Evolutionary conservation across 768 basidiomycete species (phyloP).

Genomic region (Suillus fuscotomentosus): DNA sequence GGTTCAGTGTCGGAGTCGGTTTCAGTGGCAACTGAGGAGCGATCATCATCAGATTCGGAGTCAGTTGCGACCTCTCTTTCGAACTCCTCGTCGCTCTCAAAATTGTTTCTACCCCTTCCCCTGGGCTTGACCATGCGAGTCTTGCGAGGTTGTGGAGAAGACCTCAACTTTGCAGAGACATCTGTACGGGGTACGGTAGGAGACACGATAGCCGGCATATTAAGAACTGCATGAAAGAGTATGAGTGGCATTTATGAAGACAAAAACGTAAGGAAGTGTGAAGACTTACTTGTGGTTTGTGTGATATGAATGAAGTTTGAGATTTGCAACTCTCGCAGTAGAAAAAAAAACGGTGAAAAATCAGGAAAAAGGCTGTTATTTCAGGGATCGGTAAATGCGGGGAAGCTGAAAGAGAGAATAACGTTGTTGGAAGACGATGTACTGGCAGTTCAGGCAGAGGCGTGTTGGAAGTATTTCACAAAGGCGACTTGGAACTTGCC

Average conservation of each 20-base stretch:
- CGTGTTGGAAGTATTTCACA: constrained; percentile 27
- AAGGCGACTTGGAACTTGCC: constrained; percentile 26
- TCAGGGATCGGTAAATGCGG: constrained; percentile 11
- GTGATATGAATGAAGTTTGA: constrained; percentile 26
- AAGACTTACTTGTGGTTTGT: constrained; percentile 34
- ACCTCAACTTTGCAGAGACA: constrained; percentile 30
- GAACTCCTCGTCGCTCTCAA: constrained; percentile 78
- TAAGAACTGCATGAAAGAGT: constrained; percentile 17
- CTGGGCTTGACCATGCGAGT: constrained; percentile 54
- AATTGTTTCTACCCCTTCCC: constrained; percentile 54
- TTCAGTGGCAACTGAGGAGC: constrained; percentile 55
- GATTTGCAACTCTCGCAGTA: constrained; percentile 24
- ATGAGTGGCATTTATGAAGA: constrained; percentile 9
- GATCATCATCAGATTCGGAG: constrained; percentile 62
- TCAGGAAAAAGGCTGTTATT: constrained; percentile 11
- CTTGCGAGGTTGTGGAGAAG: constrained; percentile 32
- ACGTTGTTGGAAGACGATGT: constrained; percentile 7
- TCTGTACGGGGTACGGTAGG: constrained; percentile 33
- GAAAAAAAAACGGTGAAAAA: constrained; percentile 23
- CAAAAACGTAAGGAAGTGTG: constrained; percentile 20
- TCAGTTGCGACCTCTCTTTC: constrained; percentile 70
- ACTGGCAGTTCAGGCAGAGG: constrained; percentile 14
- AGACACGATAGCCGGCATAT: constrained; percentile 47
- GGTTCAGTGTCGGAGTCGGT: constrained; percentile 75
- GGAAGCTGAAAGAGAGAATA: constrained; percentile 16